Conservation (phyloP, 805 yeast genomes). For the Pichia ethanolica region DNA sequence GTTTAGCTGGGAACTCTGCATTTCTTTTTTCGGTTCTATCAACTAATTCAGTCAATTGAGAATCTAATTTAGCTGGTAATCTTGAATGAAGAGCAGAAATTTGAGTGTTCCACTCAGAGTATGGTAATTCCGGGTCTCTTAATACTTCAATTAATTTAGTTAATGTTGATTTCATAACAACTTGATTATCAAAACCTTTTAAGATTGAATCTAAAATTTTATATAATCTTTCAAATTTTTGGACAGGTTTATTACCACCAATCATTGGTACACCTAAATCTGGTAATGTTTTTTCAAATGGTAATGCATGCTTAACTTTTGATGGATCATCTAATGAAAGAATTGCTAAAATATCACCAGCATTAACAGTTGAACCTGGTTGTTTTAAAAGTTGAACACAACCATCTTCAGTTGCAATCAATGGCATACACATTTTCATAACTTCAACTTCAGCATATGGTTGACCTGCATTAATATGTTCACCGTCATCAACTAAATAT, state of each 20-base stretch:
- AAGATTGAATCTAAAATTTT: constrained; percentile 69
- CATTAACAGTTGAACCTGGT: constrained; percentile 95
- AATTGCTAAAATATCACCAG: constrained; percentile 96
- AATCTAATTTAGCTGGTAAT: constrained; percentile 71
- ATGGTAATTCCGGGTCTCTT: constrained; percentile 79
- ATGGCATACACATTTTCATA: constrained; percentile 99
- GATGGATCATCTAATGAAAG: constrained; percentile 93
- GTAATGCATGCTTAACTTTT: constrained; percentile 92
- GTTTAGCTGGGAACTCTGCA: constrained; percentile 92
- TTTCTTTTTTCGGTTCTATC: constrained; percentile 57
- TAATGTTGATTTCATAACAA: constrained; percentile 80
- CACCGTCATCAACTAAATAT: constrained; percentile 91
- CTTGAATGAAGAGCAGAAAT: constrained; percentile 90
- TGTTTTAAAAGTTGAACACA: constrained; percentile 86
- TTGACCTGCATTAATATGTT: constrained; percentile 84
- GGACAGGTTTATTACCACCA: constrained; percentile 77
- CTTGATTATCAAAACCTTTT: constrained; percentile 92
- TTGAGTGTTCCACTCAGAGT: constrained; percentile 81
- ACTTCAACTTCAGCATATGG: constrained; percentile 98
- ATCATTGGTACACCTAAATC: constrained; percentile 77
- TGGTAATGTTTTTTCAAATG: constrained; percentile 91
- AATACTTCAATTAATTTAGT: constrained; percentile 64
- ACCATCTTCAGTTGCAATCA: constrained; percentile 91
- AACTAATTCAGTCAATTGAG: constrained; percentile 53
- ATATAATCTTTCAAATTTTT: constrained; percentile 55